These are phyloP conservation scores for Isatis tinctoria DNA, from an alignment of 345 rosid species.

Conservation along the genomic window DNA sequence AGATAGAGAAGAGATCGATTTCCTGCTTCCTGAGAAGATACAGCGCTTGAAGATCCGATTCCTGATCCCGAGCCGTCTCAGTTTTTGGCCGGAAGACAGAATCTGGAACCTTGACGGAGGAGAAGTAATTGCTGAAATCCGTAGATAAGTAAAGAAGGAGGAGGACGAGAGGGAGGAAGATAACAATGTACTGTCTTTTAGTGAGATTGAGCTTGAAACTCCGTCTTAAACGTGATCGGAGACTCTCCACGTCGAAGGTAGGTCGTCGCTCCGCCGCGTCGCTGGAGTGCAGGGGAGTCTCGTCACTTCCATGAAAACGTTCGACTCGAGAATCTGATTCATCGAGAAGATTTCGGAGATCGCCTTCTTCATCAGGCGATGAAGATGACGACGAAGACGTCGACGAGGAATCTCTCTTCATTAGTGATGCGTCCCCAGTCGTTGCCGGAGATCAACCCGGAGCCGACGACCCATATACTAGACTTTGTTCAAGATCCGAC, in stretches of 20 bases:
- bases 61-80: constrained; percentile 40
- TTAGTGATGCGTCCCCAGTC: constrained; percentile 7
- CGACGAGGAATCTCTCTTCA: constrained; percentile 51
- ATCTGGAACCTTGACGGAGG: constrained; percentile 19
- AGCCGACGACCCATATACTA: constrained; percentile 20
- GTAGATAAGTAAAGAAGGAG: constrained; percentile 47
- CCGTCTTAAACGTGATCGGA: constrained; percentile 34
- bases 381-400: constrained; percentile 17
- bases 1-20: constrained; percentile 45
- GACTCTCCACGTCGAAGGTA: constrained; percentile 48
- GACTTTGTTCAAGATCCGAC: constrained; percentile 17
- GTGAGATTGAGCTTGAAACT: constrained; percentile 34
- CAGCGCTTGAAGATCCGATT: constrained; percentile 66
- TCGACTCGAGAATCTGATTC: constrained; percentile 52
- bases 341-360: constrained; percentile 42
- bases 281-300: not conserved
- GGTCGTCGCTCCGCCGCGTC: constrained; percentile 25
- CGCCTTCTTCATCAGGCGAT: constrained; percentile 59
- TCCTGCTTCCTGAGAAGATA: constrained; percentile 65
- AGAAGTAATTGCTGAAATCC: constrained; percentile 29
- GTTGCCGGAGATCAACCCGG: constrained; percentile 26
- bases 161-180: constrained; percentile 47
- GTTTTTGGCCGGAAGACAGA: constrained; percentile 25
- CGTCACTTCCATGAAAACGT: not conserved
- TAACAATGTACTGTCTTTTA: constrained; percentile 39